Evolutionary conservation across 1,284 basidiomycete species (phyloP).

Genomic region (Paramarasmius palmivorus): DNA sequence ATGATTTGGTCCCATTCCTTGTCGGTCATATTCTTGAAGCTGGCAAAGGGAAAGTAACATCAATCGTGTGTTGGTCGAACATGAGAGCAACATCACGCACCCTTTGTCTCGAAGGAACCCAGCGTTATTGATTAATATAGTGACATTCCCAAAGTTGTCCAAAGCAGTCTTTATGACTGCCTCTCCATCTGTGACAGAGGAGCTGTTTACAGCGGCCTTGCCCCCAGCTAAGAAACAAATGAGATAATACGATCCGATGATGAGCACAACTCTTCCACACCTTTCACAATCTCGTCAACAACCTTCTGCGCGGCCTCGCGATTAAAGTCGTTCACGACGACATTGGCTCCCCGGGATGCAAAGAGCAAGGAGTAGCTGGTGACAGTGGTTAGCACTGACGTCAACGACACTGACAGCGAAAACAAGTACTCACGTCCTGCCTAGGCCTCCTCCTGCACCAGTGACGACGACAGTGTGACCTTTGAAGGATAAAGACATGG

Average conservation of each 20-base stretch:
- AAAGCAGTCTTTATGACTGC: conserved; percentile 88
- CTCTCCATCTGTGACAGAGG: conserved; percentile 88
- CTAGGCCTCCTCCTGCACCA: conserved; percentile 94
- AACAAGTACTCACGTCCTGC: conserved; percentile 72
- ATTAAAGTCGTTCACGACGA: conserved; percentile 96
- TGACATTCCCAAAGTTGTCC: conserved; percentile 83
- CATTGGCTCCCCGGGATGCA: conserved; percentile 88
- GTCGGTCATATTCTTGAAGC: conserved; percentile 93
- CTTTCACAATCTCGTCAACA: conserved; percentile 85
- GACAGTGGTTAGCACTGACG: background rate
- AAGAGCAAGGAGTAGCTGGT: conserved; percentile 88
- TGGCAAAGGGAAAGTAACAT: conserved; percentile 25
- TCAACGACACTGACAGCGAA: background rate
- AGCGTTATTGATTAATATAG: conserved; percentile 94
- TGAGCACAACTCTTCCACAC: conserved; percentile 41
- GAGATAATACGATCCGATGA: conserved; percentile 1
- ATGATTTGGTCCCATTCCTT: conserved; percentile 86
- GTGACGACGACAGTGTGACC: conserved; percentile 94
- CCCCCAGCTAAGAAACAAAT: conserved; percentile 66
- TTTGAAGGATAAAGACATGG: conserved; percentile 79
- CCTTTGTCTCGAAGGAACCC: conserved; percentile 87
- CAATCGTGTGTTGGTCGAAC: background rate
- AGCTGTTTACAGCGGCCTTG: conserved; percentile 83
- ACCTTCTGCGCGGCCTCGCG: conserved; percentile 88
- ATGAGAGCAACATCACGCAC: conserved; percentile 39